Conservation (phyloP, 805 yeast genomes). For the Blastobotrys robertii region DNA sequence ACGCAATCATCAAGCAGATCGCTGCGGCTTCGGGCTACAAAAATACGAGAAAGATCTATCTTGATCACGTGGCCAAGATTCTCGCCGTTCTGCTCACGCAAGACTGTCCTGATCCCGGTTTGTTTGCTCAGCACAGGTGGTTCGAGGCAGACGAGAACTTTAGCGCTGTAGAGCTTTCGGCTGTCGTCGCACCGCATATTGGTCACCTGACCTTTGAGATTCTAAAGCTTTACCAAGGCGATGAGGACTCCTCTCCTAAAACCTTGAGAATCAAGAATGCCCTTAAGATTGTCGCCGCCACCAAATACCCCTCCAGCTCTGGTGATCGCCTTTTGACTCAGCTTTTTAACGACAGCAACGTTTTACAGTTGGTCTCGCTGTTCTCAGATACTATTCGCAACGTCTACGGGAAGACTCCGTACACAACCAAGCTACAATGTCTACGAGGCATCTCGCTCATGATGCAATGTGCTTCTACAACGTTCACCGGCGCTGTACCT, state of each 20-base stretch:
- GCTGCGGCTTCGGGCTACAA: constrained; percentile 40
- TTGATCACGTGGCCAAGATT: constrained; percentile 41
- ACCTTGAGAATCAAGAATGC: constrained; percentile 6
- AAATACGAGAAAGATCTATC: constrained; percentile 38
- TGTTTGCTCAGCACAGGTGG: constrained; percentile 1
- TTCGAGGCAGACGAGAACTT: constrained; percentile 4
- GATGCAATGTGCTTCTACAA: constrained; percentile 42
- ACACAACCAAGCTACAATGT: constrained; percentile 59
- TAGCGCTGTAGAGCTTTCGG: constrained; percentile 15
- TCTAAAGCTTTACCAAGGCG: constrained; percentile 33
- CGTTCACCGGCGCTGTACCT: constrained; percentile 56
- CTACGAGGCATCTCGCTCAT: constrained; percentile 66
- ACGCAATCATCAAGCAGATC: constrained; percentile 51
- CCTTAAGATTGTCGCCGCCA: constrained; percentile 8
- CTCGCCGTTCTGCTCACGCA: constrained; percentile 50
- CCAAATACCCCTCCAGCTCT: constrained; percentile 5
- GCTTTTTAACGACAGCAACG: constrained; percentile 43
- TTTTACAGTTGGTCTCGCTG: constrained; percentile 52
- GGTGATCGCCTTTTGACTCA: constrained; percentile 7
- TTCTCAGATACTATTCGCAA: constrained; percentile 76
- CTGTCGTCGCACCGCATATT: constrained; percentile 17
- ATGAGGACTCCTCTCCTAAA: constrained; percentile 8
- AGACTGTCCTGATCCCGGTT: constrained; percentile 38
- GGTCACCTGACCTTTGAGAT: constrained; percentile 25
- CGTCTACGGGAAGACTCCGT: constrained; percentile 60